These are phyloP conservation scores for Tuber calosporum DNA, from an alignment of 495 filamentous ascomycete genomes.

Conservation along the genomic window DNA sequence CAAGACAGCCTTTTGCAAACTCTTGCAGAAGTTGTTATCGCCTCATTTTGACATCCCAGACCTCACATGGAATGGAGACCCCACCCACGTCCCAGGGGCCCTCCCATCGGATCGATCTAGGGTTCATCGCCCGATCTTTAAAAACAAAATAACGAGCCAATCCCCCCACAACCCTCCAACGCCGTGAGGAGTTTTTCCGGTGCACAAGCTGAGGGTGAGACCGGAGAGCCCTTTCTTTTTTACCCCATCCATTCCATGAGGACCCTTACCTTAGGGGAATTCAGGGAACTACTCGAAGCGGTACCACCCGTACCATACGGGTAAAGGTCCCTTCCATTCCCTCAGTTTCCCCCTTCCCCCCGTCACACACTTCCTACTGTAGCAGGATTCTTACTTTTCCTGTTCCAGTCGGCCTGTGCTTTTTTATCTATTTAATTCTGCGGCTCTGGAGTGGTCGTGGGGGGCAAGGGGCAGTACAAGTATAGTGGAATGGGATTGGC, in stretches of 20 bases:
- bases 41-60: not conserved
- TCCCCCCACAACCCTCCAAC: not conserved
- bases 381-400: not conserved
- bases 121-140: conserved; percentile 1
- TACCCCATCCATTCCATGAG: not conserved
- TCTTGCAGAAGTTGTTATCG: conserved; percentile 2
- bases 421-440: not conserved
- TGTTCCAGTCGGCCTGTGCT: not conserved
- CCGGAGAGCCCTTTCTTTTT: not conserved
- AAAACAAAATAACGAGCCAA: not conserved
- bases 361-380: not conserved
- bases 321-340: not conserved
- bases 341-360: not conserved
- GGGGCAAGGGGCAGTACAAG: not conserved
- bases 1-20: not conserved
- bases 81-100: conserved; percentile 4
- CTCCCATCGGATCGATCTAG: conserved; percentile 2
- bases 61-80: conserved; percentile 2
- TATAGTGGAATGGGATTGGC: not conserved
- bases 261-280: conserved; percentile 1
- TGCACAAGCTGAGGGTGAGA: not conserved
- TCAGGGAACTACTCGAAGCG: not conserved
- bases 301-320: not conserved
- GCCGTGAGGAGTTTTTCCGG: not conserved
- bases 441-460: not conserved